Conservation (phyloP, 768 basidiomycete species). For the Russula sp. region DNA sequence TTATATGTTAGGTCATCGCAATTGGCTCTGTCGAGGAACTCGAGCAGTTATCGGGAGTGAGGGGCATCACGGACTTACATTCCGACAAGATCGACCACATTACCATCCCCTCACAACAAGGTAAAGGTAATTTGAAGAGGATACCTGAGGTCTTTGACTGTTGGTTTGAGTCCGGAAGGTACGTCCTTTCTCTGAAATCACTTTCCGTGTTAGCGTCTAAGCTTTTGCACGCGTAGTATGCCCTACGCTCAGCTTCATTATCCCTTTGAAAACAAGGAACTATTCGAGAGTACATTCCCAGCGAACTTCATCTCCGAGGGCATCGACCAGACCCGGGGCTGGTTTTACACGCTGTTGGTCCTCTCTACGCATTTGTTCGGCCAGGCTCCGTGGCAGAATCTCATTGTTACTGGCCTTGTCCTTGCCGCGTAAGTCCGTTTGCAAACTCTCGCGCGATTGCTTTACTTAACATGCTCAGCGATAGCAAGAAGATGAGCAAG, state of each 20-base stretch:
- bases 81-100: constrained; percentile 93
- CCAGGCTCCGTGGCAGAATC: constrained; percentile 94
- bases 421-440: constrained; percentile 70
- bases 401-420: constrained; percentile 93
- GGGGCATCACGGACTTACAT: constrained; percentile 84
- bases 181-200: constrained; percentile 24
- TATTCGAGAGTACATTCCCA: constrained; percentile 81
- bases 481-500: constrained; percentile 99
- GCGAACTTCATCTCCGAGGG: constrained; percentile 98
- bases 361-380: constrained; percentile 94
- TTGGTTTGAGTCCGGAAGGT: constrained; percentile 99
- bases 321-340: constrained; percentile 97
- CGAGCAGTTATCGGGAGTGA: constrained; percentile 77
- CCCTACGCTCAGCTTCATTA: constrained; percentile 97
- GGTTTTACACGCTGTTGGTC: constrained; percentile 98
- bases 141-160: constrained; percentile 99
- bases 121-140: constrained; percentile 79
- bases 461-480: constrained; percentile 39
- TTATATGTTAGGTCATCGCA: constrained; percentile 6
- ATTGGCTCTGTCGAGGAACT: constrained; percentile 85
- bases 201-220: neutral
- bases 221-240: constrained; percentile 60
- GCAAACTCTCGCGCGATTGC: neutral
- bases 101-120: constrained; percentile 87
- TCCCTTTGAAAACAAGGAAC: constrained; percentile 94